Percentiles rank a stretch among this genome's conserved stretches.
phyloP scores from a whole-genome alignment of 2,329 filamentous ascomycete genomes.

The Colletotrichum sublineola region DNA sequence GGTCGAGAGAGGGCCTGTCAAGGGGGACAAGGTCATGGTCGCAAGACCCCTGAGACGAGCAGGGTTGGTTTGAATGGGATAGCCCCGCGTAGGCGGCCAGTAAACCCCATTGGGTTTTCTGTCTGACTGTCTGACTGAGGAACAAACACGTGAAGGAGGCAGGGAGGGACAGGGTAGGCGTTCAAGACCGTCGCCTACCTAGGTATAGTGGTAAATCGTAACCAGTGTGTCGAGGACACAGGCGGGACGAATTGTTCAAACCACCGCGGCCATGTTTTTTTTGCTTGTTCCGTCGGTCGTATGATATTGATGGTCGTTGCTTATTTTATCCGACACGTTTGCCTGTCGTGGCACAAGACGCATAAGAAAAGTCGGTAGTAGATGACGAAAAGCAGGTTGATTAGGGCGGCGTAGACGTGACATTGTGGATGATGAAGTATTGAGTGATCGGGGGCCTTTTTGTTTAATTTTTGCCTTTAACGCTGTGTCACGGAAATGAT shows the following conservation, averaged over 20 bases:
- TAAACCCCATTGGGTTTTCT: not conserved
- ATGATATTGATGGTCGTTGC: not conserved
- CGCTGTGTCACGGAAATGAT: conserved; percentile 33
- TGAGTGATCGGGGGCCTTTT: not conserved
- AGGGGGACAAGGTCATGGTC: conserved; percentile 22
- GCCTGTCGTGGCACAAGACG: not conserved
- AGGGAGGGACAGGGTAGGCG: conserved; percentile 15
- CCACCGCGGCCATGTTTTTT: not conserved
- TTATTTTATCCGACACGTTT: not conserved
- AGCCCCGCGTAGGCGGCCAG: conserved; percentile 7
- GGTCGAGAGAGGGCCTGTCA: conserved; percentile 13
- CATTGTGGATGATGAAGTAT: not conserved
- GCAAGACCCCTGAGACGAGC: conserved; percentile 27
- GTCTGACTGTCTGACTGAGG: conserved; percentile 25
- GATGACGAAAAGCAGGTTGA: conserved; percentile 5
- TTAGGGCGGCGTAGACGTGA: not conserved
- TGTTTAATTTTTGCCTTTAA: conserved; percentile 19
- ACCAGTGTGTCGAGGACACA: not conserved
- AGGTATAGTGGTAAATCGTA: no score
- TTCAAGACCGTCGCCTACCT: conserved; percentile 14
- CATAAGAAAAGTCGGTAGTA: not conserved
- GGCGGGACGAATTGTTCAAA: not conserved
- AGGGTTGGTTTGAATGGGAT: conserved; percentile 30
- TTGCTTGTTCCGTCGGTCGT: conserved; percentile 1
- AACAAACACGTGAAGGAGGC: conserved; percentile 38